These are phyloP conservation scores for Wallemia ichthyophaga DNA, from an alignment of 1,284 basidiomycete genomes.

Conservation along the genomic window DNA sequence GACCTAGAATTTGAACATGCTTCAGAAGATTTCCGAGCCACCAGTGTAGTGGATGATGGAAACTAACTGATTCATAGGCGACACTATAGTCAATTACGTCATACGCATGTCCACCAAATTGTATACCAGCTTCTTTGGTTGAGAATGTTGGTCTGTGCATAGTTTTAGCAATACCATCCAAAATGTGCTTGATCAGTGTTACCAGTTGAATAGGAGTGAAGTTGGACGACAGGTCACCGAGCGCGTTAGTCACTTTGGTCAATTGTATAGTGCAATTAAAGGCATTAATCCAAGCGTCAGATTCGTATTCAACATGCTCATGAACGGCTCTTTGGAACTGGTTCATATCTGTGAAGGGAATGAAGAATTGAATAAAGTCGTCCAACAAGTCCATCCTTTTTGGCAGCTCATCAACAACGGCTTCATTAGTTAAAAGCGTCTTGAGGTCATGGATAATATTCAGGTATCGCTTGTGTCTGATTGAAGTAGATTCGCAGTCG, in stretches of 20 bases:
- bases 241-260: slow-evolving; percentile 55
- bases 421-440: slow-evolving; percentile 30
- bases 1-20: slow-evolving; percentile 33
- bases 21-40: slow-evolving; percentile 69
- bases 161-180: slow-evolving; percentile 30
- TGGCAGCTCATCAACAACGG: slow-evolving; percentile 44
- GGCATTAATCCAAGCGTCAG: slow-evolving; percentile 72
- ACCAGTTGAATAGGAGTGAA: slow-evolving; percentile 30
- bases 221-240: slow-evolving; percentile 44
- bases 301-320: slow-evolving; percentile 72
- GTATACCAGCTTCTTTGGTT: slow-evolving; percentile 11
- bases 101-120: slow-evolving; percentile 30
- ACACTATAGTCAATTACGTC: slow-evolving; percentile 44
- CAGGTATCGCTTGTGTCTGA: slow-evolving; percentile 79
- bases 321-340: slow-evolving; percentile 52
- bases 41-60: slow-evolving; percentile 85
- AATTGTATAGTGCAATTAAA: slow-evolving; percentile 73
- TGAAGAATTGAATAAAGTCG: slow-evolving; percentile 32
- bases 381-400: slow-evolving; percentile 28
- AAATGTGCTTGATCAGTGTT: slow-evolving; percentile 34
- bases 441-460: slow-evolving; percentile 52
- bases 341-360: slow-evolving; percentile 69
- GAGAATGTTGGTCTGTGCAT: neutral
- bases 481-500: slow-evolving; percentile 51
- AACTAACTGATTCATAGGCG: slow-evolving; percentile 52